Evolutionary conservation across 2,329 filamentous ascomycete species (phyloP).

Genomic region (Aspergillus unguis): DNA sequence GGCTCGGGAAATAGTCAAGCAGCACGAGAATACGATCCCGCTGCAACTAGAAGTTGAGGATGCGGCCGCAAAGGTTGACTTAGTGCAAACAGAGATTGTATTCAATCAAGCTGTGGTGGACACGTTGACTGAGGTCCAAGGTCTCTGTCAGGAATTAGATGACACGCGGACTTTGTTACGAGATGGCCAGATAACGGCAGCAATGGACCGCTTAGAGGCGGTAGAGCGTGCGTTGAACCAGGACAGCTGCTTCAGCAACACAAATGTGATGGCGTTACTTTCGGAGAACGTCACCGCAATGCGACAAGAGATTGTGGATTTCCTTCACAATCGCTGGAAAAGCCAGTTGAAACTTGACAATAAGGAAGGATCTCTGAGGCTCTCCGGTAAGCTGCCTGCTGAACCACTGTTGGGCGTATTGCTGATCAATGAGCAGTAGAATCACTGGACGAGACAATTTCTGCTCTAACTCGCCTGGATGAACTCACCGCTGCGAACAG

Average conservation of each 20-base stretch:
- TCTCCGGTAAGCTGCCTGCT: slow-evolving; percentile 51
- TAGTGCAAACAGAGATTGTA: slow-evolving; percentile 57
- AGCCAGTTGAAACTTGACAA: slow-evolving; percentile 62
- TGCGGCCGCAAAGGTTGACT: slow-evolving; percentile 51
- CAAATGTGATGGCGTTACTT: slow-evolving; percentile 54
- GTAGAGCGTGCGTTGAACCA: slow-evolving; percentile 32
- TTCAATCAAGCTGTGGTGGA: slow-evolving; percentile 56
- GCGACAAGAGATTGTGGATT: slow-evolving; percentile 62
- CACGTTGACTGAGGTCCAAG: slow-evolving; percentile 51
- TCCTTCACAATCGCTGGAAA: slow-evolving; percentile 69
- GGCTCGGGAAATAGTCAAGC: slow-evolving; percentile 74
- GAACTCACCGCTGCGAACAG: slow-evolving; percentile 30
- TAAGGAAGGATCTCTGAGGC: slow-evolving; percentile 52
- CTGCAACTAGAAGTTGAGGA: slow-evolving; percentile 64
- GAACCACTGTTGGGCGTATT: background rate
- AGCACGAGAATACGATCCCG: slow-evolving; percentile 66
- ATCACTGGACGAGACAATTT: slow-evolving; percentile 30
- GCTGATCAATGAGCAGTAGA: slow-evolving; percentile 15
- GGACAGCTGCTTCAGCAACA: slow-evolving; percentile 31
- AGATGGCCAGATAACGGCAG: slow-evolving; percentile 44
- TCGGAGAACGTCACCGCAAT: slow-evolving; percentile 64
- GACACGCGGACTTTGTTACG: slow-evolving; percentile 45
- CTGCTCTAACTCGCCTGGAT: slow-evolving; percentile 29
- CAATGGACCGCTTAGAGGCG: slow-evolving; percentile 49
- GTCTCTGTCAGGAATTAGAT: slow-evolving; percentile 50